Base-by-base conservation (phyloP, 495 filamentous ascomycete species). In the Aspergillus saccharolyticus region DNA sequence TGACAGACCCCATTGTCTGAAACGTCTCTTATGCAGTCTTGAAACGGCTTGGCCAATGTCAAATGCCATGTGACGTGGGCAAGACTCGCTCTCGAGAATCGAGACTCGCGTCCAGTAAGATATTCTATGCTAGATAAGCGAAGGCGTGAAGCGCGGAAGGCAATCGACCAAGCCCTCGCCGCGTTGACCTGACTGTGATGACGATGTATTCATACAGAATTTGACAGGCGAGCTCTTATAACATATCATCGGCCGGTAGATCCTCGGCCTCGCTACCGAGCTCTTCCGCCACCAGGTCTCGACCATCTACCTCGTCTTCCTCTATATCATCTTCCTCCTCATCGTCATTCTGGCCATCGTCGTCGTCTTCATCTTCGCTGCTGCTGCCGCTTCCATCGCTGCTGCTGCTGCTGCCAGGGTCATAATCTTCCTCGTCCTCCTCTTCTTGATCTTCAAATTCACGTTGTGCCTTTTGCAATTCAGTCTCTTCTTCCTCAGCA, bases 371-470 rank as follows among this genome's bases (percentile, higher is more conserved):
- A 7, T 80, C 80, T 1, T 80, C 78, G n/a, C 78, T 80, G 55
- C 74, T 76, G 52, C 75, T 82, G 25, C 84, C 89, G 30, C 78
- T 83, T 4, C 86, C 88, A 20, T 89, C 89, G 58, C 84, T 90
- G 7, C 89, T 85, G 4, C 76, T 85, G 0, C 87, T 89, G 59
- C 83, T 88, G 1, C 87, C 90, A 3, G 89, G 90, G 64, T 92
- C 85, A 70, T 92, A 94, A 60, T 96, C 92, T 69, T 96, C 92
- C 62, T 93, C 91, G 21, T 90, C 83, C 63, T 95, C 90, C 56
- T 96, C 91, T 66, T 89, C 84, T 60, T 77, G 66, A 52, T 80
- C 75, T 66, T 84, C 82, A 61, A 75, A 81, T 79, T 81, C 80
- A 65, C 78, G 83, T 76, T 86, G 83, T 20, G 81, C 91, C 76